phyloP scores from a whole-genome alignment of 2,329 filamentous ascomycete species.

The Fusarium veterinarium region DNA sequence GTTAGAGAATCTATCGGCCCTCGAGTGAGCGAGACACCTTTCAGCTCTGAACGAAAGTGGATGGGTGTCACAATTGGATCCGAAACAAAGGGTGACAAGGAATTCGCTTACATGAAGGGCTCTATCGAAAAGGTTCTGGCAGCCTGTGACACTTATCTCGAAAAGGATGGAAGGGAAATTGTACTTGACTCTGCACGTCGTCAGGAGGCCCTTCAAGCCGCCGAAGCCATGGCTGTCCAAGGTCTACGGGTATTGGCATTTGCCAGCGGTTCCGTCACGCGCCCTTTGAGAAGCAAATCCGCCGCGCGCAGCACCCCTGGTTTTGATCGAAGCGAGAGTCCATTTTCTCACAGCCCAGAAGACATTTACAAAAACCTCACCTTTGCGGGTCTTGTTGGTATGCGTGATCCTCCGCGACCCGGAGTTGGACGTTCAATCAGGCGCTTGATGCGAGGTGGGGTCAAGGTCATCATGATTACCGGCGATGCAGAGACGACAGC shows the following conservation, averaged over 20 bases:
- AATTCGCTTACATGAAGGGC: constrained; percentile 95
- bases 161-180: constrained; percentile 85
- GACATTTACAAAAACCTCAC: constrained; percentile 85
- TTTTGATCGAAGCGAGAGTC: constrained; percentile 53
- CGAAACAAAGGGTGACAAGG: constrained; percentile 70
- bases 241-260: constrained; percentile 93
- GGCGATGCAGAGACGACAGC: constrained; percentile 96
- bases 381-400: constrained; percentile 93
- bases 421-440: constrained; percentile 91
- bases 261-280: constrained; percentile 80
- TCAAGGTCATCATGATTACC: constrained; percentile 99
- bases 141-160: constrained; percentile 91
- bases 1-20: constrained; percentile 86
- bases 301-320: constrained; percentile 64
- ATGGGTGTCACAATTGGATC: constrained; percentile 92
- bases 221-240: constrained; percentile 87
- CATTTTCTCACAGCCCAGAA: constrained; percentile 64
- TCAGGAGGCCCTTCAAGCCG: constrained; percentile 80
- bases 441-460: constrained; percentile 90
- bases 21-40: constrained; percentile 87
- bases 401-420: constrained; percentile 95
- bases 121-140: constrained; percentile 88
- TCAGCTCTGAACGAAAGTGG: constrained; percentile 98
- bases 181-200: constrained; percentile 81
- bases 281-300: constrained; percentile 57